A percentile compares a stretch with the other conserved stretches of the same genome.
These are phyloP conservation scores for Camellia japonica DNA, from an alignment of 148 eudicot genomes.

Conservation along the genomic window DNA sequence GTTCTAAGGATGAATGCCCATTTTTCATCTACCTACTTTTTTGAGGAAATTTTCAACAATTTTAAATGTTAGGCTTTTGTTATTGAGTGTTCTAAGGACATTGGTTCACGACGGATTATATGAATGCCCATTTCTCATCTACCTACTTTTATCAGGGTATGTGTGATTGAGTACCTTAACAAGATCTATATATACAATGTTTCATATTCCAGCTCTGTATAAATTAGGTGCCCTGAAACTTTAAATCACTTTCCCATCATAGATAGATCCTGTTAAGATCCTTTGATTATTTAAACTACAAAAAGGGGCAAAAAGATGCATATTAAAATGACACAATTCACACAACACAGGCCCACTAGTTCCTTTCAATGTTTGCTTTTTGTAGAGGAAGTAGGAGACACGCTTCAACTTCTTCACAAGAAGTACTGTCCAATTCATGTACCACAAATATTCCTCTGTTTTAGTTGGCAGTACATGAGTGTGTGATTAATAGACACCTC, in stretches of 20 bases:
- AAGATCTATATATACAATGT: no score
- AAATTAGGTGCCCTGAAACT: background rate
- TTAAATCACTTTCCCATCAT: constrained; percentile 8
- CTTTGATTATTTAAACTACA: background rate
- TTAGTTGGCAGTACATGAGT: background rate
- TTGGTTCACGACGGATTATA: no score
- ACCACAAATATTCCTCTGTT: background rate
- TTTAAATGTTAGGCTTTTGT: no score
- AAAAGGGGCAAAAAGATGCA: background rate
- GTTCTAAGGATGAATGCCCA: no score
- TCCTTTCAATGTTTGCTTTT: background rate
- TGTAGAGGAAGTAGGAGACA: constrained; percentile 15
- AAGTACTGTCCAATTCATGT: constrained; percentile 8
- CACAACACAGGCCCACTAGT: background rate
- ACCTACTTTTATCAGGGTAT: no score
- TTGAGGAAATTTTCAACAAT: no score
- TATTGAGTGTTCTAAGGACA: no score
- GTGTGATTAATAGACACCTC: background rate
- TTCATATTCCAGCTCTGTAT: background rate
- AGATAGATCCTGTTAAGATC: background rate
- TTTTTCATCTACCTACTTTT: no score
- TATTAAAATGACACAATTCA: background rate
- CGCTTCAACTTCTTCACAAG: constrained; percentile 11
- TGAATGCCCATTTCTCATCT: no score
- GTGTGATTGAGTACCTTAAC: no score